phyloP scores from a whole-genome alignment of 2,329 filamentous ascomycete species.

The Hawksworthiomyces lignivorus region DNA sequence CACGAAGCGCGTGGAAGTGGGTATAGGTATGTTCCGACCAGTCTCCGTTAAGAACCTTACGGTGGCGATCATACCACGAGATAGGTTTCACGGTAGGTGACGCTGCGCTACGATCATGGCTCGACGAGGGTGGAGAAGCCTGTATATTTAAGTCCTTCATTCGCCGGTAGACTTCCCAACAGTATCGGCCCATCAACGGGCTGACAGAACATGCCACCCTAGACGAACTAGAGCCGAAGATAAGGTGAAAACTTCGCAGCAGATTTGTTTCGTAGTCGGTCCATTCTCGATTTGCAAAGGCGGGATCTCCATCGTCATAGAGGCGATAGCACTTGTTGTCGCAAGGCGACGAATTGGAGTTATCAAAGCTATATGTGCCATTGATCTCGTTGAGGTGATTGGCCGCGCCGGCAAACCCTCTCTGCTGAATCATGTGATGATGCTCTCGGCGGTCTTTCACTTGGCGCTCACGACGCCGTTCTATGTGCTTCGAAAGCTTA shows the following conservation, averaged over 20 bases:
- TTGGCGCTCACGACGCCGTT: conserved; percentile 18
- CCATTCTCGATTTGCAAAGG: conserved; percentile 35
- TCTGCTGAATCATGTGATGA: neutral
- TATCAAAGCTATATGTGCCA: neutral
- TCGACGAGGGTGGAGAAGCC: conserved; percentile 21
- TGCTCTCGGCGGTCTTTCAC: conserved; percentile 15
- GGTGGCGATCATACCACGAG: conserved; percentile 49
- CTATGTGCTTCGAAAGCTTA: conserved; percentile 14
- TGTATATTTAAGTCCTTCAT: conserved; percentile 31
- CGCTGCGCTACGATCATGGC: conserved; percentile 18
- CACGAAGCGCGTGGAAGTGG: conserved; percentile 48
- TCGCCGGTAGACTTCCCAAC: conserved; percentile 43
- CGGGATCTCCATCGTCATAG: conserved; percentile 23
- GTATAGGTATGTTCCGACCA: conserved; percentile 49
- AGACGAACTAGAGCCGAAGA: conserved; percentile 34
- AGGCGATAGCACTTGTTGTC: conserved; percentile 36
- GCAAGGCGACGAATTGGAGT: conserved; percentile 22
- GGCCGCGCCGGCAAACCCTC: neutral
- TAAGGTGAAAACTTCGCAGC: conserved; percentile 39
- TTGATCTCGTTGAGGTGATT: neutral
- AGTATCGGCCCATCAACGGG: conserved; percentile 41
- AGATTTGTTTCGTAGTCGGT: conserved; percentile 40
- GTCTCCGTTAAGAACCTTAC: conserved; percentile 45
- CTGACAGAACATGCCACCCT: conserved; percentile 42
- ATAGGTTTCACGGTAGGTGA: conserved; percentile 37